These are phyloP conservation scores for Stevia rebaudiana DNA, from an alignment of 140 eudicot species.

Conservation along the genomic window DNA sequence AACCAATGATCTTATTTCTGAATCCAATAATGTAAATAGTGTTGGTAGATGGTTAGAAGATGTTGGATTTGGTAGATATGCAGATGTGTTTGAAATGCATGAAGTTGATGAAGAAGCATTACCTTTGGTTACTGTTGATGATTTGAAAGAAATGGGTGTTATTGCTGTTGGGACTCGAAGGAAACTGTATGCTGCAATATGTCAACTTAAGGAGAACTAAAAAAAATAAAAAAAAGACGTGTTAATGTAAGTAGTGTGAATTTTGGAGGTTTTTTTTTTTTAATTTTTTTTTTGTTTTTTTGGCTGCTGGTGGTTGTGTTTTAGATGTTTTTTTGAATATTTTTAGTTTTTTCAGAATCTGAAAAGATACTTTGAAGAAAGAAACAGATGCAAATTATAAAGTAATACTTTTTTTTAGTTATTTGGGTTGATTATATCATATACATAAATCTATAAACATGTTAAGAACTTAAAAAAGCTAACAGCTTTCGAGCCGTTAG, in stretches of 20 bases:
- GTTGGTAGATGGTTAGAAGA: constrained; percentile 47
- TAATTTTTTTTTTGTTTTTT: constrained; percentile 1
- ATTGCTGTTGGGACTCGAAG: constrained; percentile 45
- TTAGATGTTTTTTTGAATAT: constrained; percentile 3
- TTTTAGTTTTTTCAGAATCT: not conserved
- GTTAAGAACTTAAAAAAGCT: too few species aligned
- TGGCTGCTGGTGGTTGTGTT: constrained; percentile 24
- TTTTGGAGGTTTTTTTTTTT: constrained; percentile 24
- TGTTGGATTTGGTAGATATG: constrained; percentile 43
- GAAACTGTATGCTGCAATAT: constrained; percentile 45
- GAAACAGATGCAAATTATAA: not conserved
- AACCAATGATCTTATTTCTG: constrained; percentile 18
- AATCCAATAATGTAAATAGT: constrained; percentile 20
- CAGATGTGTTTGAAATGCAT: constrained; percentile 39
- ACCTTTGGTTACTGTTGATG: constrained; percentile 45
- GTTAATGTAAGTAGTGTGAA: constrained; percentile 33
- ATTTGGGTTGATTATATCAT: too few species aligned
- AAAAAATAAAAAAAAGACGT: constrained; percentile 1
- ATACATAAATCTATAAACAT: too few species aligned
- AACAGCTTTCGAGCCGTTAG: too few species aligned
- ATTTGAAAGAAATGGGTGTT: constrained; percentile 48
- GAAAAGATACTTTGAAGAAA: not conserved
- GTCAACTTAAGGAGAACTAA: constrained; percentile 22
- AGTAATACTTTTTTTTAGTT: too few species aligned
- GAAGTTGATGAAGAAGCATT: constrained; percentile 48